Base-by-base conservation (phyloP, 768 basidiomycete species). In the Roridomyces roridus region DNA sequence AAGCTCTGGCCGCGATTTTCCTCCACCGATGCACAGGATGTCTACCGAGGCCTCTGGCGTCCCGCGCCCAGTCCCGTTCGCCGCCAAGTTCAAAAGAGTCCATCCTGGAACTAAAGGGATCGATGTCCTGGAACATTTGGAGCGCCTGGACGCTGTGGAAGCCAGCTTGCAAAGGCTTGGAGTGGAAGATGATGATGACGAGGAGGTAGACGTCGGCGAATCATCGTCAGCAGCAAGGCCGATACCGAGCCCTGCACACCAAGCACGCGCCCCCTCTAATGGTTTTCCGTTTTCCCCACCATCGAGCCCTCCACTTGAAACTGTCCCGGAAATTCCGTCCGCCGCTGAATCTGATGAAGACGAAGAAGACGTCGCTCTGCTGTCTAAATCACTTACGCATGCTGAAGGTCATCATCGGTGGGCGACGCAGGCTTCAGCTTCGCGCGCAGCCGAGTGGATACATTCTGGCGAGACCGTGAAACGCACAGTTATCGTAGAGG, bases 91-190 rank as follows among this genome's bases (percentile, higher is more conserved):
- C 71, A 85, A 89, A 67, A 83, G 86, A 44, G 87, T 93, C 29
- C 89, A 92, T 67, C 91, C 91, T 42, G 91, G 89, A 34, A 92
- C 91, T 25, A 94, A 91, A 0, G 93, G 93, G 11, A 92, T 94
- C 23, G 88, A 86, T 10, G 87, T 94, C 44, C 79, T 95, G 34
- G 90, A 92, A 65, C 92, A 94, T 62, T 79, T 95, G 62, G 93
- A 95, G 67, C 85, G 90, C 42, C 72, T 95, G 42, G 93, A 95
- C 67, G 88, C 85, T 15, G 90, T 91, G 17, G 91, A 93, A 62
- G 89, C 90, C 8, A 85, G 89, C 60, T 69, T 92, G 57, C 87
- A 91, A 66, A 78, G 89, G 43, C 80, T 92, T n/a, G 87, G 85
- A 11, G 78, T 80, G 26, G 85, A 85, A 41, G 80, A 84, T 28